Evolutionary conservation across 805 yeast species (phyloP).

Genomic region (Zygoascus tannicola): DNA sequence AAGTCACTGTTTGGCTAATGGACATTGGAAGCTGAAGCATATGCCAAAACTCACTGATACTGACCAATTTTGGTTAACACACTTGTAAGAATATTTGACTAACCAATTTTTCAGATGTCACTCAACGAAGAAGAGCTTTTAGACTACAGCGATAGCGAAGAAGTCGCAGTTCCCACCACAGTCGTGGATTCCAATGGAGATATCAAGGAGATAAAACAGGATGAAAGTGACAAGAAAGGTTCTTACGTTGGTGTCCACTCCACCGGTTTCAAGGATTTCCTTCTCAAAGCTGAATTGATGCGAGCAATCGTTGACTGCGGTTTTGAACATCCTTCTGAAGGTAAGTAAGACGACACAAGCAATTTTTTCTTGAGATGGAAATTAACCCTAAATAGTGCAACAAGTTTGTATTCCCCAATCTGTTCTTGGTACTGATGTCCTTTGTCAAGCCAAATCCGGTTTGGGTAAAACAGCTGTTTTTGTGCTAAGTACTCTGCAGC

Average conservation of each 20-base stretch:
- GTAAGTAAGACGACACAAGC: constrained; percentile 49
- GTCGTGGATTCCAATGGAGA: constrained; percentile 27
- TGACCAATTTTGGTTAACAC: neutral
- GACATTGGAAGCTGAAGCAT: too few relatives aligned
- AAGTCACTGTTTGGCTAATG: too few relatives aligned
- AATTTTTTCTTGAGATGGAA: too few relatives aligned
- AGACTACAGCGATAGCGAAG: constrained; percentile 98
- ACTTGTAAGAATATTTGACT: neutral
- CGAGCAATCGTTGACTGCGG: constrained; percentile 99
- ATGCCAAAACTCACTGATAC: too few relatives aligned
- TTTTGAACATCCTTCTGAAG: constrained; percentile 99
- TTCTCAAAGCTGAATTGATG: constrained; percentile 90
- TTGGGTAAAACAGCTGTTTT: constrained; percentile 98
- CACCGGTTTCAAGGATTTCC: constrained; percentile 95
- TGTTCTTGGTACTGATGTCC: constrained; percentile 92
- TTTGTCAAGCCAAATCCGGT: constrained; percentile 99
- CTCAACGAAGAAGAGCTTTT: constrained; percentile 98
- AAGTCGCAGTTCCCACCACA: constrained; percentile 58
- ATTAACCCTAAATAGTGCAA: constrained; percentile 59
- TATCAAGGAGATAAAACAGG: constrained; percentile 30
- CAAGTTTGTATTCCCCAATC: constrained; percentile 98
- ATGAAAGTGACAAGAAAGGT: constrained; percentile 69
- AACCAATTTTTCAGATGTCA: constrained; percentile 43
- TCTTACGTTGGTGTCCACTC: constrained; percentile 97
- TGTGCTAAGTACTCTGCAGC: constrained; percentile 91